These are phyloP conservation scores for Telfairia occidentalis DNA, from an alignment of 331 rosid species.

Conservation along the genomic window DNA sequence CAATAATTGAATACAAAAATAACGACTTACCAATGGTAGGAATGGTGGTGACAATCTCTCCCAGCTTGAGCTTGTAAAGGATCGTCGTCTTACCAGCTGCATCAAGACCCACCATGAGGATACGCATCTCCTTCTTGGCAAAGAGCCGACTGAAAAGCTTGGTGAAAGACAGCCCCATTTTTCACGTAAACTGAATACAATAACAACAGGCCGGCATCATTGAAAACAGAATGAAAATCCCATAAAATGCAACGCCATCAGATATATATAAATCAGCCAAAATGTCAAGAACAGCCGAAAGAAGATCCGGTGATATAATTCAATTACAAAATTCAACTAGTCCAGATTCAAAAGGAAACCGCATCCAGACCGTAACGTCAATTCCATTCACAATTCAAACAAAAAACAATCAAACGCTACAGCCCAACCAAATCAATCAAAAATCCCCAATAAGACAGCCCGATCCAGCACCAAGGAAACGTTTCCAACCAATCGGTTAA, in stretches of 20 bases:
- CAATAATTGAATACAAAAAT: neutral
- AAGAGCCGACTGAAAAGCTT: conserved; percentile 83
- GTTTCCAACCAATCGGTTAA: neutral
- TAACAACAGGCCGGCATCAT: conserved; percentile 2
- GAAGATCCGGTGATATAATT: neutral
- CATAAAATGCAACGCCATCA: neutral
- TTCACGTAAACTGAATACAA: conserved; percentile 26
- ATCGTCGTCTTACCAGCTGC: conserved; percentile 98
- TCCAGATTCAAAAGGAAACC: neutral
- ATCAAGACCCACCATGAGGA: conserved; percentile 94
- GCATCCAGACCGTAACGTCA: neutral
- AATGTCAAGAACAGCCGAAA: neutral
- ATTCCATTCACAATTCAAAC: neutral
- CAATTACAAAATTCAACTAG: neutral
- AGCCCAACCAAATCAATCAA: neutral
- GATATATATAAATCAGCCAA: neutral
- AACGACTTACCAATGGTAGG: conserved; percentile 68
- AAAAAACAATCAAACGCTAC: neutral
- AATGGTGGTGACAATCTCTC: conserved; percentile 92
- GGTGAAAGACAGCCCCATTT: conserved; percentile 86
- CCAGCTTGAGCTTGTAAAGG: conserved; percentile 88
- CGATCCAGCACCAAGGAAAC: neutral
- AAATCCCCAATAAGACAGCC: neutral
- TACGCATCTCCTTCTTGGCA: conserved; percentile 94
- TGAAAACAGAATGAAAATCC: neutral